Base-by-base conservation (phyloP, 768 basidiomycete species). In the Psilocybe cyanescens region DNA sequence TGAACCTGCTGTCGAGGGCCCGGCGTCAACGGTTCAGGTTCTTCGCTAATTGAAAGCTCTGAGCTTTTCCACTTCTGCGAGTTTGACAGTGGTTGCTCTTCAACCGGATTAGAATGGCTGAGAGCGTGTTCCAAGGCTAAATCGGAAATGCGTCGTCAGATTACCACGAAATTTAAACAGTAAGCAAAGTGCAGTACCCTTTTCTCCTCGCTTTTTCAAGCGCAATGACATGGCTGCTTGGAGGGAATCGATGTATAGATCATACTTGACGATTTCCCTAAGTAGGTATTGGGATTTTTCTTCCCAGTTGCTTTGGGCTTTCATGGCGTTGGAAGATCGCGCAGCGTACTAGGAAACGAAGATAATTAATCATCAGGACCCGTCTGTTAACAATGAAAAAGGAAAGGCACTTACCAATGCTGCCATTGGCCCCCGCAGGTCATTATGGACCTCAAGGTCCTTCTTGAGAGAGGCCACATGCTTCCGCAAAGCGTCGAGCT, bases 231-330 rank as follows among this genome's bases (percentile, higher is more conserved):
- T 96, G 39, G 91, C 96, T 3, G 80, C 76, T 71, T 90, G 86
- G 31, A 99, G 82, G 5, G 95, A 92, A 65, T 97, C 95, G 58
- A 97, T 90, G 73, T 99, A 99, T 14, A 92, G 91, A 56, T 94
- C 89, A 74, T 98, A 99, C 74, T 99, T 99, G 71, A 95, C 92
- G 45, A 94, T 92, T 77, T 99, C 97, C 8, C 91, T 86, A 56
- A 95, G 81, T 50, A 99, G 78, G 72, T 93, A 93, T 69, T 93
- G 89, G 2, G 92, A 94, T 72, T 91, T 96, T 72, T 87, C 90
- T 76, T 93, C 92, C 94, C 95, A 99, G 71, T 99, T 99, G 62
- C 84, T 83, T 67, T 86, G 82, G 0, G 97, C 89, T 75, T 89
- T 98, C 66, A 80, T 68, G 0, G 84, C 83, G 70, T 91, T 95